Evolutionary conservation across 495 filamentous ascomycete species (phyloP).

Genomic region (Tuber umbilicatum): DNA sequence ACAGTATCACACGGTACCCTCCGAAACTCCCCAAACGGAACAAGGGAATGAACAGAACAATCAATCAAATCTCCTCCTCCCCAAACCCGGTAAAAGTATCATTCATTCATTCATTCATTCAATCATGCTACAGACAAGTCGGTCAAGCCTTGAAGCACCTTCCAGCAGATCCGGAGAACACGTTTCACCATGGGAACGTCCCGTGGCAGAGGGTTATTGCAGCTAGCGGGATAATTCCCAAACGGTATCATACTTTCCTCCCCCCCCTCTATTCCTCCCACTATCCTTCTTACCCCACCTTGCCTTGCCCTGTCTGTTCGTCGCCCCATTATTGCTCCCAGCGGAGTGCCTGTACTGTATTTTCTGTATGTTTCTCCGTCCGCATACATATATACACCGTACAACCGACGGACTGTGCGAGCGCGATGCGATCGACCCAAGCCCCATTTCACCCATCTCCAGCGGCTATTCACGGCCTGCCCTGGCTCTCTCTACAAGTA

Average conservation of each 20-base stretch:
- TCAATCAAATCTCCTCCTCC: neutral
- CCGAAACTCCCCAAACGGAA: neutral
- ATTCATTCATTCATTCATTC: neutral
- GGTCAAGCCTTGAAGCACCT: conserved; percentile 84
- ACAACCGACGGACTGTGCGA: neutral
- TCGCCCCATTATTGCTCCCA: neutral
- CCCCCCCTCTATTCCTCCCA: neutral
- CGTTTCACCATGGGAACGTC: conserved; percentile 67
- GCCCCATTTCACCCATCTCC: neutral
- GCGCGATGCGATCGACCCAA: neutral
- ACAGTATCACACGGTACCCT: neutral
- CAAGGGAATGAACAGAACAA: neutral
- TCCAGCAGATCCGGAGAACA: conserved; percentile 46
- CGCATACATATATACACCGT: neutral
- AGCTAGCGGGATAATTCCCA: conserved; percentile 74
- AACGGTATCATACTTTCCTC: conserved; percentile 61
- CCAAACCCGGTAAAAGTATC: neutral
- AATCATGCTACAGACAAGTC: conserved; percentile 59
- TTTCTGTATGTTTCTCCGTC: neutral
- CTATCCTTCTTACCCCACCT: conserved; percentile 17
- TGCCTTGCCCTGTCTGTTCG: neutral
- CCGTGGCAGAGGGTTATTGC: conserved; percentile 95
- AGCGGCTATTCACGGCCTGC: neutral
- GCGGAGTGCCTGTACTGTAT: neutral
- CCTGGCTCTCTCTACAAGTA: too few relatives aligned